Base-by-base conservation (phyloP, 257 asterid species). In the Solanum okadae region DNA sequence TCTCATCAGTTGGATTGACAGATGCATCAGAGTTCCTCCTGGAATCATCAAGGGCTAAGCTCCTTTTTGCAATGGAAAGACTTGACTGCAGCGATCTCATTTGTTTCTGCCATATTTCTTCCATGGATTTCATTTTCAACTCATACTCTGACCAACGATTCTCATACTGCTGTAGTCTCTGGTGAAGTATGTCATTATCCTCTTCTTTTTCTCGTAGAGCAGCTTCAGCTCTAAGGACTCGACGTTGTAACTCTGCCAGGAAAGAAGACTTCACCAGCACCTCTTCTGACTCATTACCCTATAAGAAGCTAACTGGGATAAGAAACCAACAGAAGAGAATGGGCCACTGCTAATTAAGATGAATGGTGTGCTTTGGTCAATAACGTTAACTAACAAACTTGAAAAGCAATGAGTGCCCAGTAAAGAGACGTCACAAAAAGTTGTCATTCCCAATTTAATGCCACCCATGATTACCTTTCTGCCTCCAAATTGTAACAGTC, bases 41-140 rank as follows among this genome's bases (percentile, higher is more conserved):
- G 15, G 98, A 94, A 72, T 93, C 98, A 29, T 94, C 99, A 2
- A 94, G 90, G 10, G 96, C 92, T 3, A 96, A 93, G 93, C 98
- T 97, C 91, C 92, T 96, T 93, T 92, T 96, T 10, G 98, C 98
- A 49, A 94, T 94, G 84, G 98, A 95, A 49, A 97, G 98, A 93
- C 98, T 97, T 22, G 99, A 97, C 92, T 97, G 99, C 25, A 97
- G 93, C 1, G 99, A 96, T 88, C 98, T 91, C 99, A 97, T 97
- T 89, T 97, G 99, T 67, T 96, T 97, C 84, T 97, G 99, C 99
- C 99, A 97, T 63, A 95, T 95, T 90, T 97, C 98, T 93, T 97
- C 99, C 99, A 96, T 97, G 49, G 99, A 96, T 90, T 93, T 96
- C 99, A 97, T 97, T 91, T 96, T 97, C 82, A 90, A 90, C 93